Conservation (phyloP, 345 rosid genomes). For the Abelmoschus esculentus region DNA sequence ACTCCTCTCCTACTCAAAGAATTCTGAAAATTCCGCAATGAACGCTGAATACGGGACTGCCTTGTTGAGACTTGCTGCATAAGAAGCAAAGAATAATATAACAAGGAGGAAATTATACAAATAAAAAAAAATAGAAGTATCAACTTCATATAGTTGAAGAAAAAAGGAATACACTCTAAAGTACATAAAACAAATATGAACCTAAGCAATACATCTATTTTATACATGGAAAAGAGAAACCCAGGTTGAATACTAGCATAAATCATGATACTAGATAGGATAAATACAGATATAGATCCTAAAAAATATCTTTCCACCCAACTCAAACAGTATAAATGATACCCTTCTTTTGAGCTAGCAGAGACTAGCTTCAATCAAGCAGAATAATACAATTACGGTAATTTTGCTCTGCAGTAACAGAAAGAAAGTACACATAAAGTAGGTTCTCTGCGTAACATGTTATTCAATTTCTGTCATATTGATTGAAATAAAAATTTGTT, state of each 20-base stretch:
- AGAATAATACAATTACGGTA: neutral
- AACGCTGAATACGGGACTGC: conserved; percentile 33
- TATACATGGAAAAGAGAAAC: conserved; percentile 1
- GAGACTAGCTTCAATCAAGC: neutral
- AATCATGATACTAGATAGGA: neutral
- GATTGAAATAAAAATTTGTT: neutral
- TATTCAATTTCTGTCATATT: neutral
- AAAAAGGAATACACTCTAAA: neutral
- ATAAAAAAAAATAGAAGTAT: neutral
- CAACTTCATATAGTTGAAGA: neutral
- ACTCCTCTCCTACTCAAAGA: conserved; percentile 44
- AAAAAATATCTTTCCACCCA: neutral
- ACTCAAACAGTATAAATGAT: neutral
- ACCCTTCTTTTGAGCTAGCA: neutral
- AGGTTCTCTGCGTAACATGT: neutral
- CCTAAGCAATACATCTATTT: neutral
- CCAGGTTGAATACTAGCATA: neutral
- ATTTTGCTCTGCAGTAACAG: neutral
- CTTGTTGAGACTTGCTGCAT: conserved; percentile 32
- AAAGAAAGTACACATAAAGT: neutral
- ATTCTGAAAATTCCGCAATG: conserved; percentile 28
- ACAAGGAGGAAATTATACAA: neutral
- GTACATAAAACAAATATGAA: neutral
- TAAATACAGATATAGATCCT: neutral
- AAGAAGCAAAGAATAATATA: conserved; percentile 12